phyloP scores from a whole-genome alignment of 345 rosid species.

The Syzygium aqueum region DNA sequence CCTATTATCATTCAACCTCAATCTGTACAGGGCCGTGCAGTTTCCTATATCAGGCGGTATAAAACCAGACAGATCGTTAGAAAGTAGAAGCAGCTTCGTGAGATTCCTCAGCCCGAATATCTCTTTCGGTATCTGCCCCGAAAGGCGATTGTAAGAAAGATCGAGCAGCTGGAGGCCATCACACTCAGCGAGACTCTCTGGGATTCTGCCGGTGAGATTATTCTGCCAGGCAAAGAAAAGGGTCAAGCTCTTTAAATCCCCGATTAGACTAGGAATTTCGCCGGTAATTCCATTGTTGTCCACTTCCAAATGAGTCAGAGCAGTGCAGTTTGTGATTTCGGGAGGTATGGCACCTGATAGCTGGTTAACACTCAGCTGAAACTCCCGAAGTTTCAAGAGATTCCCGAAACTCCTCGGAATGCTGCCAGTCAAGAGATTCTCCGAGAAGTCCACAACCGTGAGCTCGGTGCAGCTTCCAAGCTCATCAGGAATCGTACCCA shows the following conservation, averaged over 20 bases:
- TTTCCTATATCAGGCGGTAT: slow-evolving; percentile 80
- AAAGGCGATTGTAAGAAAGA: slow-evolving; percentile 72
- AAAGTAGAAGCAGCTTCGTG: slow-evolving; percentile 71
- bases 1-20: slow-evolving; percentile 60
- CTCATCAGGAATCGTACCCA: slow-evolving; percentile 67
- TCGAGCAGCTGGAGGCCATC: slow-evolving; percentile 81
- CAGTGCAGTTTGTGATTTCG: slow-evolving; percentile 60
- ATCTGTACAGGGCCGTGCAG: slow-evolving; percentile 59
- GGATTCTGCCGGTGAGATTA: slow-evolving; percentile 66
- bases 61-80: slow-evolving; percentile 68
- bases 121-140: slow-evolving; percentile 59
- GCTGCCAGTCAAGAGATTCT: slow-evolving; percentile 66
- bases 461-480: slow-evolving; percentile 62
- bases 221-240: slow-evolving; percentile 92
- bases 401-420: slow-evolving; percentile 73
- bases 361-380: slow-evolving; percentile 86
- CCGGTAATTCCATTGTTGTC: slow-evolving; percentile 77
- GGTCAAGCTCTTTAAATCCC: slow-evolving; percentile 57
- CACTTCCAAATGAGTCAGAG: slow-evolving; percentile 61
- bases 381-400: slow-evolving; percentile 70
- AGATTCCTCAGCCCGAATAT: slow-evolving; percentile 64
- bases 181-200: slow-evolving; percentile 57
- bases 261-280: slow-evolving; percentile 56
- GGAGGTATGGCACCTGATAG: slow-evolving; percentile 66
- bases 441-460: slow-evolving; percentile 61